Conservation (phyloP, 768 basidiomycete genomes). For the Mycena leptocephala region DNA sequence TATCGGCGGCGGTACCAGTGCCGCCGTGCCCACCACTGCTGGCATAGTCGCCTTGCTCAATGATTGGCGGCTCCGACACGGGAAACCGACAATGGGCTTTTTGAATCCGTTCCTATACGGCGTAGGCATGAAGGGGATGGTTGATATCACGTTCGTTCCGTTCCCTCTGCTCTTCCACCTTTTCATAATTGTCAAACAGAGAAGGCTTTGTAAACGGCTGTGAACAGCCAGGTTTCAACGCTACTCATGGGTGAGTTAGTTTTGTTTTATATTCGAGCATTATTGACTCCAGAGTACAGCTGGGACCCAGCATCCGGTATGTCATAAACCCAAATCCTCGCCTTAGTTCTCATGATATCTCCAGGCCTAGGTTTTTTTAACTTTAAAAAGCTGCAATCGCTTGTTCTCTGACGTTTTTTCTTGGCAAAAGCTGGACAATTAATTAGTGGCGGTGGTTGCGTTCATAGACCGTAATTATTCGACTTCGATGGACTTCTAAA, state of each 20-base stretch:
- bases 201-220: conserved; percentile 52
- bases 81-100: conserved; percentile 55
- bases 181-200: conserved; percentile 39
- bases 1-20: conserved; percentile 56
- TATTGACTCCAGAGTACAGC: background rate
- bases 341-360: background rate
- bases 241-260: conserved; percentile 3
- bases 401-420: conserved; percentile 34
- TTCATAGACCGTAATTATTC: too few species aligned
- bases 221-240: conserved; percentile 43
- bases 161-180: conserved; percentile 55
- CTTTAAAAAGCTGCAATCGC: conserved; percentile 48
- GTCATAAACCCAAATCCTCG: conserved; percentile 23
- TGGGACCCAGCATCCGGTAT: conserved; percentile 48
- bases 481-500: too few species aligned
- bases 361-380: conserved; percentile 56
- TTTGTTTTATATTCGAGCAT: background rate
- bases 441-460: too few species aligned
- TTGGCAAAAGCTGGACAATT: background rate
- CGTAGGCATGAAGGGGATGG: conserved; percentile 41
- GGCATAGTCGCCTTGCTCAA: conserved; percentile 59
- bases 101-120: conserved; percentile 58
- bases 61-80: conserved; percentile 53
- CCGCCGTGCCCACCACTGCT: conserved; percentile 53
- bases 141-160: conserved; percentile 57